Conservation (phyloP, 192 early-diverging fungal species). For the Jimgerdemannia lactiflua region DNA sequence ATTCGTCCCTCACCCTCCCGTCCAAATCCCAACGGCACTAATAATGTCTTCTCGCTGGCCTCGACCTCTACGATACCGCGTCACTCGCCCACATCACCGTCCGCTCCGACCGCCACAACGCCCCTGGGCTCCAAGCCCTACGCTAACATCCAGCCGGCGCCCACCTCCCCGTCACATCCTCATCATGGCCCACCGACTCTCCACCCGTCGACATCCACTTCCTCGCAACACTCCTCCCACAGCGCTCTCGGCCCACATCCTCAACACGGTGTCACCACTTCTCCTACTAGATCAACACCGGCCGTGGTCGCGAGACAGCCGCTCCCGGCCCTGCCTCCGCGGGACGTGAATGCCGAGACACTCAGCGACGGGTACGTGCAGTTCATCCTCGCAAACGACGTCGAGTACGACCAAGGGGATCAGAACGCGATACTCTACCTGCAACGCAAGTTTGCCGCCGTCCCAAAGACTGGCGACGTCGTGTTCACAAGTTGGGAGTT, state of each 20-base stretch:
- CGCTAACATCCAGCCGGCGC: slow-evolving; percentile 2
- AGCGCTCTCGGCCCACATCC: neutral
- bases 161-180: neutral
- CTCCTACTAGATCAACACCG: too few relatives aligned
- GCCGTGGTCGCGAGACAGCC: too few relatives aligned
- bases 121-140: neutral
- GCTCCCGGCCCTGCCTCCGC: too few relatives aligned
- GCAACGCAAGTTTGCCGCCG: slow-evolving; percentile 26
- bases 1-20: slow-evolving; percentile 7
- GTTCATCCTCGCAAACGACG: slow-evolving; percentile 31
- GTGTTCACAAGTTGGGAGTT: slow-evolving; percentile 33
- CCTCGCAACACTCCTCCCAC: neutral
- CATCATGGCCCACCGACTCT: too few relatives aligned
- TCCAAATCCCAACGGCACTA: slow-evolving; percentile 5
- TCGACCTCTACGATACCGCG: slow-evolving; percentile 8
- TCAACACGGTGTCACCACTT: too few relatives aligned
- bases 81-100: neutral
- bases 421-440: slow-evolving; percentile 29
- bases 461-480: slow-evolving; percentile 31
- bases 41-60: slow-evolving; percentile 3
- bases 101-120: neutral
- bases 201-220: neutral
- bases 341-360: slow-evolving; percentile 13
- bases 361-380: slow-evolving; percentile 35
- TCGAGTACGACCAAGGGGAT: slow-evolving; percentile 22